Conservation (phyloP, 768 basidiomycete species). For the Tubosaeta sp. region DNA sequence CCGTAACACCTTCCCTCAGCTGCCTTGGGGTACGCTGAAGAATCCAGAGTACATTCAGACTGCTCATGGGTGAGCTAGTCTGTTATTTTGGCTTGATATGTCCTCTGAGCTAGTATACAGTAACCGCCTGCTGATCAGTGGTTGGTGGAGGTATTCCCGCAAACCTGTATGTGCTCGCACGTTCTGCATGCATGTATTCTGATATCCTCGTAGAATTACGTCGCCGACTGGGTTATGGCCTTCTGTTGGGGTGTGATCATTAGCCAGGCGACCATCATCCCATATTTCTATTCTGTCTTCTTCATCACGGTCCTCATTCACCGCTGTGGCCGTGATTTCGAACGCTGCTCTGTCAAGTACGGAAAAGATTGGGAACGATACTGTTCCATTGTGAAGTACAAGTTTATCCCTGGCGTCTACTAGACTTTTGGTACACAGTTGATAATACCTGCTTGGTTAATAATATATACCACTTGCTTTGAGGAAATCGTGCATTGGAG, state of each 20-base stretch:
- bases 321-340: slow-evolving; percentile 90
- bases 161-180: slow-evolving; percentile 69
- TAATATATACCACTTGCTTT: neutral
- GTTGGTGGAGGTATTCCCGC: slow-evolving; percentile 92
- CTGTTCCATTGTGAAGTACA: slow-evolving; percentile 82
- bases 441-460: slow-evolving; percentile 5
- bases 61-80: slow-evolving; percentile 67
- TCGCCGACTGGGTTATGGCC: slow-evolving; percentile 87
- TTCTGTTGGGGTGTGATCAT: slow-evolving; percentile 81
- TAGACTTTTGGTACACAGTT: slow-evolving; percentile 34
- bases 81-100: neutral
- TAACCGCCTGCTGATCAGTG: slow-evolving; percentile 85
- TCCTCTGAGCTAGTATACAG: slow-evolving; percentile 34
- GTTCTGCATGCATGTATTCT: neutral
- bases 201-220: slow-evolving; percentile 64
- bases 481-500: neutral
- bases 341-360: slow-evolving; percentile 88
- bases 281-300: slow-evolving; percentile 96
- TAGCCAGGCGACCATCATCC: slow-evolving; percentile 74
- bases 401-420: slow-evolving; percentile 86
- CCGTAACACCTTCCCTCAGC: slow-evolving; percentile 91
- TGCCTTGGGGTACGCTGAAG: slow-evolving; percentile 75
- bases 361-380: slow-evolving; percentile 94
- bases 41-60: slow-evolving; percentile 94
- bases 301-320: slow-evolving; percentile 92